Evolutionary conservation across 495 filamentous ascomycete species (phyloP), one percentile per base, ranked within the genome.

Genomic region (Patellaria atrata): DNA sequence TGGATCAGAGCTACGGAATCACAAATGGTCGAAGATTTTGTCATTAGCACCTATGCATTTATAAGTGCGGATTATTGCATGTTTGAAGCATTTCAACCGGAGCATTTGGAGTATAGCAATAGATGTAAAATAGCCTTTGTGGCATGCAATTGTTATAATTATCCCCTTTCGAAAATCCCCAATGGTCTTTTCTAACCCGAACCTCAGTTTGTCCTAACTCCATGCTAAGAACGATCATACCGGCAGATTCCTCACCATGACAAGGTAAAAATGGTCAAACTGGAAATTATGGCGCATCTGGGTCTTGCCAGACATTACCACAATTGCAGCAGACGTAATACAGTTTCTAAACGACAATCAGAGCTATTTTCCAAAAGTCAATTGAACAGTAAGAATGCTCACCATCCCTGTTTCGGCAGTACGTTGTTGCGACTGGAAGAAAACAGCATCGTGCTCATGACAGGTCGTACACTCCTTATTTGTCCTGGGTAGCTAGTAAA

Each of bases 391-490:
- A 29, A 24, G 27, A 35, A 33, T 19, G 53, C 78, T 69, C 53
- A 96, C 89, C 89, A 97, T 97, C 58, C 91, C 91, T 6, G 91
- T 97, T 56, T 94, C 85, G 10, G 84, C 79, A 32, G 77, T 91
- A 51, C 91, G 77, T 63, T 94, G 86, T 55, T 96, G 89, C 25
- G 84, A 93, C 62, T 97, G 89, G 66, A 96, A 97, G 59, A 91
- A 97, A 27, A 97, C 91, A 1, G 82, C 80, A 57, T 94, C 82
- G 33, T 68, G 71, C 53, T 91, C 78, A 27, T 71, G 64, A 64
- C 89, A 97, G 37, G 67, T 67, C 10, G 86, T 82, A 58, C 89
- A 97, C 32, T 64, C 62, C 55, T 78, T 79, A 47, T 79, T 77
- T 38, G 81, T 75, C 37, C 87, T 73, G 20, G 87, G 87, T 52